These are phyloP conservation scores for Colletotrichum sp. DNA, from an alignment of 2,329 filamentous ascomycete genomes.

Conservation along the genomic window DNA sequence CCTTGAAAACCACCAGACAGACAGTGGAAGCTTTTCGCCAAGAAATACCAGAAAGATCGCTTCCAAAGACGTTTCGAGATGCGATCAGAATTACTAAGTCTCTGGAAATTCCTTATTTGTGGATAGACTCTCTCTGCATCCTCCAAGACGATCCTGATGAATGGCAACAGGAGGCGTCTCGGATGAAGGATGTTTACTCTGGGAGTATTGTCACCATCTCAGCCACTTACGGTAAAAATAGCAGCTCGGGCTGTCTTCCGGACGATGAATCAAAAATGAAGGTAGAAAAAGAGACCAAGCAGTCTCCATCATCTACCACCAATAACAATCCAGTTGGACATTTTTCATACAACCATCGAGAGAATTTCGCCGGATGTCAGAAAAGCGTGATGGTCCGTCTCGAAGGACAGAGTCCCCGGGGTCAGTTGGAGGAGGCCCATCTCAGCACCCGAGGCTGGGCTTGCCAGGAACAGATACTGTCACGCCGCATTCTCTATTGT, in stretches of 20 bases:
- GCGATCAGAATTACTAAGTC: background rate
- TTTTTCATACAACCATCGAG: background rate
- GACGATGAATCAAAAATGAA: too few species aligned
- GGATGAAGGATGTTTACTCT: background rate
- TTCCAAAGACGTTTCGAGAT: background rate
- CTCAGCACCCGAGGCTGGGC: background rate
- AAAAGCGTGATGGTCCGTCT: background rate
- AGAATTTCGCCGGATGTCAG: fast-evolving
- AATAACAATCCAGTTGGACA: background rate
- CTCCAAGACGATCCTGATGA: background rate
- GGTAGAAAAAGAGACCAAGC: too few species aligned
- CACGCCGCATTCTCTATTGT: background rate
- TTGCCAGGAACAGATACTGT: background rate
- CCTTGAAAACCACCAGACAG: background rate
- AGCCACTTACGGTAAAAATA: background rate
- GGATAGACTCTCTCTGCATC: slow-evolving; percentile 1
- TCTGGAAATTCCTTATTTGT: background rate
- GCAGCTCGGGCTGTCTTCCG: background rate
- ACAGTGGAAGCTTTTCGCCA: background rate
- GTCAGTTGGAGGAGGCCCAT: background rate
- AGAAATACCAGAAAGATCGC: background rate
- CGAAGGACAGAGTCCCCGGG: background rate
- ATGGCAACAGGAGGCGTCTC: background rate
- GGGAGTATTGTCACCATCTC: background rate
- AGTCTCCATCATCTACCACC: background rate